Conservation (phyloP, 2,329 filamentous ascomycete species). For the Aspergillus ustus region DNA sequence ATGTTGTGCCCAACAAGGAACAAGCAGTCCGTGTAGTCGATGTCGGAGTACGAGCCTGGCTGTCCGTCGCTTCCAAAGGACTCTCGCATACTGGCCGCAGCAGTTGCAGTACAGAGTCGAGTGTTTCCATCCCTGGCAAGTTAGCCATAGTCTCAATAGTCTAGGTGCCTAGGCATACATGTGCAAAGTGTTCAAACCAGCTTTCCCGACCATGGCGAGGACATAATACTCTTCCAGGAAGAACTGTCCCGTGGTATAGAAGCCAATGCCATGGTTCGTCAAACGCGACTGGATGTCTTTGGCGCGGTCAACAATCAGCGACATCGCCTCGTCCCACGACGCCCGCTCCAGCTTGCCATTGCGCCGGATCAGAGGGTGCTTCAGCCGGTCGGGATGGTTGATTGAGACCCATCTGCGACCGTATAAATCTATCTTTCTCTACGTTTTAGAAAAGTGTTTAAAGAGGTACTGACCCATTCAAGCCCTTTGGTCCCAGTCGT, state of each 20-base stretch:
- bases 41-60: constrained; percentile 43
- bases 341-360: constrained; percentile 41
- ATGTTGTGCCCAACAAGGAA: constrained; percentile 46
- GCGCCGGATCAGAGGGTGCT: constrained; percentile 38
- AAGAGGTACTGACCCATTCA: constrained; percentile 33
- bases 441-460: background rate
- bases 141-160: background rate
- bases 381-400: constrained; percentile 36
- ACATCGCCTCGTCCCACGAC: constrained; percentile 47
- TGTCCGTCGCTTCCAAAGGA: constrained; percentile 45
- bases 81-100: constrained; percentile 45
- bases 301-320: constrained; percentile 37
- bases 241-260: constrained; percentile 46
- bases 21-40: constrained; percentile 44
- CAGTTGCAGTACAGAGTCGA: constrained; percentile 45
- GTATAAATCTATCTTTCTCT: background rate
- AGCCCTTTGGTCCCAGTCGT: constrained; percentile 40
- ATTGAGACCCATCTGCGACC: constrained; percentile 34
- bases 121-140: constrained; percentile 46
- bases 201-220: constrained; percentile 45
- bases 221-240: constrained; percentile 48
- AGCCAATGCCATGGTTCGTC: constrained; percentile 44
- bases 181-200: constrained; percentile 43
- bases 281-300: constrained; percentile 36
- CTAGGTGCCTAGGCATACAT: constrained; percentile 31